phyloP scores from a whole-genome alignment of 78 protist species.

The Guillardia theta region DNA sequence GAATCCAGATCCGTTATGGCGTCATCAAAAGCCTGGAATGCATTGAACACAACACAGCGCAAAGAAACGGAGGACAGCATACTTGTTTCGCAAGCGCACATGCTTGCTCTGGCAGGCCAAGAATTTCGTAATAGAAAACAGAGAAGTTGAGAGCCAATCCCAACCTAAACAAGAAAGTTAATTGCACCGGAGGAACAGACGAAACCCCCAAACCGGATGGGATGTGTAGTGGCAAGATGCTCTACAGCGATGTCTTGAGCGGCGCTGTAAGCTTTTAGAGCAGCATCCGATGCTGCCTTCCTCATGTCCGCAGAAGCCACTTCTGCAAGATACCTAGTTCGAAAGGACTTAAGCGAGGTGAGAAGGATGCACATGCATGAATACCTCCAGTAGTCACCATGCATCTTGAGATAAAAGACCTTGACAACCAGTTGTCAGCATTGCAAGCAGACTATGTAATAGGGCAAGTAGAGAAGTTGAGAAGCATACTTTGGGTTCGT shows the following conservation, averaged over 20 bases:
- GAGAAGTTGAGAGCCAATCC: conserved; percentile 83
- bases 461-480: too few relatives aligned
- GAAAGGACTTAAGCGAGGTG: neutral
- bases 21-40: conserved; percentile 51
- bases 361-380: neutral
- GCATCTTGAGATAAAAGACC: conserved; percentile 95
- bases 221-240: conserved; percentile 73
- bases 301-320: conserved; percentile 72
- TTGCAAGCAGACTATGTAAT: too few relatives aligned
- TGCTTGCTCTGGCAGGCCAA: conserved; percentile 47
- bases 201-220: conserved; percentile 56
- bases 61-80: neutral
- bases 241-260: conserved; percentile 74
- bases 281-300: conserved; percentile 76
- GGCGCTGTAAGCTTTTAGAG: conserved; percentile 84
- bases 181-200: neutral
- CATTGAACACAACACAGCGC: neutral
- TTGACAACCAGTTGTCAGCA: neutral
- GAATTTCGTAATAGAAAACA: conserved; percentile 56
- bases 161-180: neutral
- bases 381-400: conserved; percentile 95
- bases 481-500: conserved; percentile 76
- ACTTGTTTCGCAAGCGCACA: conserved; percentile 64
- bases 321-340: conserved; percentile 92
- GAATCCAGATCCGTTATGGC: conserved; percentile 60